Evolutionary conservation across 1,139 yeast species (phyloP), one percentile per base, ranked within the genome.

Genomic region (Yamadazyma diospyri): DNA sequence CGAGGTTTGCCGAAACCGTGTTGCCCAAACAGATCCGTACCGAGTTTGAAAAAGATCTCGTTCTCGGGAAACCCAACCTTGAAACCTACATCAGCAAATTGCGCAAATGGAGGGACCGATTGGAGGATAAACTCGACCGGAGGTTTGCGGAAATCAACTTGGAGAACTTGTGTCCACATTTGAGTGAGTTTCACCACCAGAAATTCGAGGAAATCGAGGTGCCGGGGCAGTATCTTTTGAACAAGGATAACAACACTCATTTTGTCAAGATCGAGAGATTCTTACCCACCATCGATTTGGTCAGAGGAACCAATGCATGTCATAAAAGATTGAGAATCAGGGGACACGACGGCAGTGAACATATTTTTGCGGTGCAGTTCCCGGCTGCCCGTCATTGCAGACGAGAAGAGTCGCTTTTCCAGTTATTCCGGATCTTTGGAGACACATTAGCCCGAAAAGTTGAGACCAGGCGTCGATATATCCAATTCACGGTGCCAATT

Each of bases 311-410:
- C 5, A 87, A 87, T 41, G 84, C 92, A n/a, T 89, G 97, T 48
- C 87, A 86, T 59, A 84, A 92, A 55, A 74, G 97, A 29, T 69
- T 94, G 43, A 83, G 87, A 38, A 86, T 94, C 33, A 76, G 97
- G 34, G 98, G 97, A 7, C 86, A 86, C 48, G 97, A 92, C 55
- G 98, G 97, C 43, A 78, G 88, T 42, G 60, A 83, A 37, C 96
- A 92, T 57, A 78, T 92, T 28, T 94, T 92, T 69, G 94, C 96
- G 1, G 94, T 94, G 12, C 98, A 94, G 61, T 89, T 85, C 59
- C 98, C 99, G 4, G 95, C 98, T 12, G 97, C 96, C 8, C 79
- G 98, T 48, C 97, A 92, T 51, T 87, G 96, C 50, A 83, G 98
- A 52, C 78, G 98, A 37, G 99, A 94, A 56, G 99, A 94, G 53